A percentile compares a stretch with the other conserved stretches of the same genome.
phyloP scores from a whole-genome alignment of 2,329 filamentous ascomycete genomes.

The Trichoderma semiorbis region DNA sequence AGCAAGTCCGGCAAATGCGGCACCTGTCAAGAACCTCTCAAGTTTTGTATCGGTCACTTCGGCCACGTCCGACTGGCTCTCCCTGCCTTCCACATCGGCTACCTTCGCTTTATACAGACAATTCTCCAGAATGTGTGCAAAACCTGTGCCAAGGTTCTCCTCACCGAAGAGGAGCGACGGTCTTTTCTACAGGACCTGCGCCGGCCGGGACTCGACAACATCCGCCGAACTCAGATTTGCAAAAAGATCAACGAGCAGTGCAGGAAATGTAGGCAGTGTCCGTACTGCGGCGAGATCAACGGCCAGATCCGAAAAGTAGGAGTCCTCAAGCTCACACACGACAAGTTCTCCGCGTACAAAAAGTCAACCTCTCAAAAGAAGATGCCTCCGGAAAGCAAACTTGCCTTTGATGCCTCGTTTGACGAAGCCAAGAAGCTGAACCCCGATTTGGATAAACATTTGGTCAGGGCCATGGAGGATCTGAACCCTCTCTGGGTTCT shows the following conservation, averaged over 20 bases:
- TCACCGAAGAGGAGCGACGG: slow-evolving; percentile 76
- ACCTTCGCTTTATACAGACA: slow-evolving; percentile 86
- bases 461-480: slow-evolving; percentile 91
- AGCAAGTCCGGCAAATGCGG: slow-evolving; percentile 75
- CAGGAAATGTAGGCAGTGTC: slow-evolving; percentile 79
- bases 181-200: slow-evolving; percentile 76
- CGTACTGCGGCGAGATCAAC: slow-evolving; percentile 77
- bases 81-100: slow-evolving; percentile 93
- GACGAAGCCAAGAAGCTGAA: slow-evolving; percentile 72
- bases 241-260: slow-evolving; percentile 90
- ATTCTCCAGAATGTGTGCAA: slow-evolving; percentile 97
- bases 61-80: slow-evolving; percentile 87
- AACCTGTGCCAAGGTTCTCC: slow-evolving; percentile 76
- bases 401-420: slow-evolving; percentile 83
- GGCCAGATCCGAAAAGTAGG: slow-evolving; percentile 89
- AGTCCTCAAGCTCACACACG: slow-evolving; percentile 90
- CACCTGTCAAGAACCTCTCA: slow-evolving; percentile 78
- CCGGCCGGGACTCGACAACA: slow-evolving; percentile 73
- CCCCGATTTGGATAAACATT: slow-evolving; percentile 81
- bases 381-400: slow-evolving; percentile 74
- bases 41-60: slow-evolving; percentile 91
- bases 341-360: slow-evolving; percentile 86
- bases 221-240: slow-evolving; percentile 76
- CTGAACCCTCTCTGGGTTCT: slow-evolving; percentile 84
- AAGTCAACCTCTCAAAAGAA: slow-evolving; percentile 85